Evolutionary conservation across 345 rosid genomes (phyloP), one percentile per base, ranked within the genome.

Genomic region (Gossypium arboreum): DNA sequence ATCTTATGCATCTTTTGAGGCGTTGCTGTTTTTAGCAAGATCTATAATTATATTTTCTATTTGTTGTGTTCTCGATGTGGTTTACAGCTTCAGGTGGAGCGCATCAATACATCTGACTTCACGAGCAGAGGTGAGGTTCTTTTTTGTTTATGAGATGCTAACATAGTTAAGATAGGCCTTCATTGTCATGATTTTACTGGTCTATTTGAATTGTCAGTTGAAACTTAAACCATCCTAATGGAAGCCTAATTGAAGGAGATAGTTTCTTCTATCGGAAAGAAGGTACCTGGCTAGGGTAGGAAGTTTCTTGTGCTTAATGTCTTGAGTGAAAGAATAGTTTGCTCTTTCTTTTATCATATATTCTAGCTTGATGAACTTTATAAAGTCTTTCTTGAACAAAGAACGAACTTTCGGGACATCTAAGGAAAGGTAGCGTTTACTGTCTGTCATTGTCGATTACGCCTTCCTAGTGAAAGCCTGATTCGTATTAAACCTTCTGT

Each of bases 41-140:
- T 67, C 54, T 15, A 48, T 0, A 68, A 48, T 69, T 48, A 16
- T 68, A 51, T 68, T 51, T 69, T 72, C 54, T 57, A 4, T 48
- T 73, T 48, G 9, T 61, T 45, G 1, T 15, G 6, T 27, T 75
- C 71, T 51, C 44, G n/a, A n/a, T 50, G 9, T 27, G 22, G 64
- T 41, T 73, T 64, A 66, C 84, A 86, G 89, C 84, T 73, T 68
- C 83, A 88, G 68, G 77, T 80, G 73, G 88, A 77, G 50, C 79
- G 76, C 27, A 72, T 83, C 61, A 86, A 84, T 76, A 78, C 75
- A 69, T 73, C 65, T 61, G 77, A 77, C 67, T 79, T 81, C 9
- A 80, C 78, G 68, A 77, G 76, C 73, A 57, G 55, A 68, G 91
- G 92, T 88, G 82, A 48, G 73, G 1, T 66, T 76, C 63, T 61